Base-by-base conservation (phyloP, 2,329 filamentous ascomycete genomes). In the Pestalotiopsis sp. region DNA sequence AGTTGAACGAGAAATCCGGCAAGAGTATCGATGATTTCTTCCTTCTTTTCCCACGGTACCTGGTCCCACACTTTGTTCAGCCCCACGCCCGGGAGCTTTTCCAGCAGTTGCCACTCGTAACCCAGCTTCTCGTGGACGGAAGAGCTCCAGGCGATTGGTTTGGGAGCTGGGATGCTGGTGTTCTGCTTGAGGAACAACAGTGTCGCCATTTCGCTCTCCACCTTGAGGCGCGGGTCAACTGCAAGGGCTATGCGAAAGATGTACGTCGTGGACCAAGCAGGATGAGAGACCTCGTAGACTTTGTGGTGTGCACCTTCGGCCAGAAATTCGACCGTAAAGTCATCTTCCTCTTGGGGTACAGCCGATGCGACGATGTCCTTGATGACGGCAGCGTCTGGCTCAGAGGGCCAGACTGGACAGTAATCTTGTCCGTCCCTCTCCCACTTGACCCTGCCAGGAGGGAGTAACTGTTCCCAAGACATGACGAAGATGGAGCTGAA, bases 191-290 rank as follows among this genome's bases (percentile, higher is more conserved):
- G 23, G 20, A 60, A 27, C 20, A 6, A 11, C 17, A 65, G 38
- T 17, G 39, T 65, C n/a, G 63, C 63, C 45, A 65, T 65, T 65
- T 65, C 63, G 23, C 63, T 65, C 63, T 65, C 63, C 38, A 56
- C 20, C 25, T 65, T 65, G 41, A 65, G 45, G 20, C 27, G 63
- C 63, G 63, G 63, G 38, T 65, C 63, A n/a, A 65, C 12, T 14
- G 63, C n/a, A 65, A 65, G 4, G 20, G 63, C 63, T n/a, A 65
- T 27, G 63, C 63, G 63, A 14, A 65, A 65, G 45, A 65, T 17
- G 52, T 65, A 52, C 11, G 57, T 13, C 57, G 6, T 60, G 57
- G 7, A 27, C 57, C 23, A 60, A 6, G 57, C 20, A 3, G 7
- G 7, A 60, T 38, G 23, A 7, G 39, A 65, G 11, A 31, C 63